Evolutionary conservation across 257 asterid species (phyloP).

Genomic region (Ehretia macrophylla): DNA sequence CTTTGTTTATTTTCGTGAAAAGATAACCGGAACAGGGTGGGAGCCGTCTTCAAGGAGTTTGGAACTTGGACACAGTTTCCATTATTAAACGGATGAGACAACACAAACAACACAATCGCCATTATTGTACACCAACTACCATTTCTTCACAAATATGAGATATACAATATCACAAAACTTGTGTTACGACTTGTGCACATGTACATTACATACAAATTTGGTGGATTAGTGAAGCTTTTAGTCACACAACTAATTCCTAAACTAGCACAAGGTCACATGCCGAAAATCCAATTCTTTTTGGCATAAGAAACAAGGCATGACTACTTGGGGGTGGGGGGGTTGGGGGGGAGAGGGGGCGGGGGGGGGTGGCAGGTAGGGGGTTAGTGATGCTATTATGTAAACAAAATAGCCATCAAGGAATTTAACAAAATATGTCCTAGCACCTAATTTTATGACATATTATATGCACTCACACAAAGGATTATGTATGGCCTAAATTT

Average conservation of each 20-base stretch:
- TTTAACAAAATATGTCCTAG: slow-evolving; percentile 18
- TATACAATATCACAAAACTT: slow-evolving; percentile 26
- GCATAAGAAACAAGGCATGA: slow-evolving; percentile 15
- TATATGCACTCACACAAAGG: slow-evolving; percentile 19
- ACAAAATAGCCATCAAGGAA: slow-evolving; percentile 9
- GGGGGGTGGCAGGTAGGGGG: too few relatives aligned
- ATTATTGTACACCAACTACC: neutral
- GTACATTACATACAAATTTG: slow-evolving; percentile 23
- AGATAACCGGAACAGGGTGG: too few relatives aligned
- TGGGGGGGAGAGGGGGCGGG: too few relatives aligned
- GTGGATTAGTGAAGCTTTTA: neutral
- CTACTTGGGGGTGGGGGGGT: slow-evolving; percentile 6
- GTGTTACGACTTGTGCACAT: slow-evolving; percentile 15
- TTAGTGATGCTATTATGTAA: neutral
- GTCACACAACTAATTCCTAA: slow-evolving; percentile 9
- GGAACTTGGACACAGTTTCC: too few relatives aligned
- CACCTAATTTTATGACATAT: slow-evolving; percentile 12
- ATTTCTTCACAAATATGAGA: neutral
- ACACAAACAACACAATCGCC: neutral
- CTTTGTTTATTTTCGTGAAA: too few relatives aligned
- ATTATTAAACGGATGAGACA: too few relatives aligned
- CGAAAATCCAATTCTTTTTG: slow-evolving; percentile 19
- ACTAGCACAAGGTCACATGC: slow-evolving; percentile 8
- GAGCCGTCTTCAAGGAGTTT: too few relatives aligned
- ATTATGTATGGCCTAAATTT: neutral